These are phyloP conservation scores for Chrysosporium keratinophilum DNA, from an alignment of 2,329 filamentous ascomycete genomes.

Conservation along the genomic window DNA sequence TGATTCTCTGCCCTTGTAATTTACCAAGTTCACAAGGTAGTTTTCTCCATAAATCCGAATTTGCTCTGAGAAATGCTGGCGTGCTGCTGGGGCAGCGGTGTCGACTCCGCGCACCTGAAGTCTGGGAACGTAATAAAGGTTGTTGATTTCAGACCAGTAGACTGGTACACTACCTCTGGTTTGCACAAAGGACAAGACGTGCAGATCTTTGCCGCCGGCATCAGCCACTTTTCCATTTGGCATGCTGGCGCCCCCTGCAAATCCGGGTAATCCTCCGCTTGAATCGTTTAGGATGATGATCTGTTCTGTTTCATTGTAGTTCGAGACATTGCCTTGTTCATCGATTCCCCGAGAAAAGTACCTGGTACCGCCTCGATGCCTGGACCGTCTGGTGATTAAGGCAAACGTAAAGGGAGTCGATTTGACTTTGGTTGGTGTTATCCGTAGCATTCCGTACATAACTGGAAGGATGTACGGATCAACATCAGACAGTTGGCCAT, in stretches of 20 bases:
- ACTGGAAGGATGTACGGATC: slow-evolving; percentile 92
- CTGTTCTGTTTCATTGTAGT: slow-evolving; percentile 98
- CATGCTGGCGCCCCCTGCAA: slow-evolving; percentile 64
- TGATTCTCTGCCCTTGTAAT: slow-evolving; percentile 85
- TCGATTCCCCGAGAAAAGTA: slow-evolving; percentile 94
- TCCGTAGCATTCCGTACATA: slow-evolving; percentile 93
- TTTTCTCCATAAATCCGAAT: slow-evolving; percentile 91
- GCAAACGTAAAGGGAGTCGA: slow-evolving; percentile 71
- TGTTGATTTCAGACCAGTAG: slow-evolving; percentile 94
- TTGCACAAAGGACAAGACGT: slow-evolving; percentile 90
- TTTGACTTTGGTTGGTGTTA: slow-evolving; percentile 77
- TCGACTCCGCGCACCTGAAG: slow-evolving; percentile 80
- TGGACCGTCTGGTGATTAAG: slow-evolving; percentile 78
- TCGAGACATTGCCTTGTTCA: slow-evolving; percentile 88
- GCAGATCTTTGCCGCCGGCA: slow-evolving; percentile 59
- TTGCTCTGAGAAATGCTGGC: slow-evolving; percentile 85
- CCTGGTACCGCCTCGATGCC: slow-evolving; percentile 78
- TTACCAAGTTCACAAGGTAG: slow-evolving; percentile 93
- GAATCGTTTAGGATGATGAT: slow-evolving; percentile 79
- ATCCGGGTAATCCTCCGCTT: slow-evolving; percentile 63
- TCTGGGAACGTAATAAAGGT: slow-evolving; percentile 79
- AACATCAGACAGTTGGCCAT: slow-evolving; percentile 56
- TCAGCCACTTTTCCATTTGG: slow-evolving; percentile 59
- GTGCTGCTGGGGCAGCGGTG: slow-evolving; percentile 64
- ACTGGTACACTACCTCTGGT: slow-evolving; percentile 92